Percentiles rank a stretch among this genome's conserved stretches.
These are phyloP conservation scores for Onygenales sp. DNA, from an alignment of 2,329 filamentous ascomycete species.

Conservation along the genomic window DNA sequence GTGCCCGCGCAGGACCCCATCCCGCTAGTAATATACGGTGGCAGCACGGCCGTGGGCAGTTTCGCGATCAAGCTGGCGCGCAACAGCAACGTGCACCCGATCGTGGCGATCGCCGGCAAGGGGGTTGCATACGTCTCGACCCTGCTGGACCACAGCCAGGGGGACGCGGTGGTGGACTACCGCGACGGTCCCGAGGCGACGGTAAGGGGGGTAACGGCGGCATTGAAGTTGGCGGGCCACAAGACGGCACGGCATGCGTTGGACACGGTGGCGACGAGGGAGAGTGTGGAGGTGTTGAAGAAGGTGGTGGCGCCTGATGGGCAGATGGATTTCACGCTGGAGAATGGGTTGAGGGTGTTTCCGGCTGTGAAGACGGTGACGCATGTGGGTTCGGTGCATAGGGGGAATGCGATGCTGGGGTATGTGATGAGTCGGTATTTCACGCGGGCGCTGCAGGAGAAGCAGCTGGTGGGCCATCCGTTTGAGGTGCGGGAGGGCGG, in stretches of 20 bases:
- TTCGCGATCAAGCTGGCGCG: constrained; percentile 50
- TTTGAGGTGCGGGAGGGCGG: constrained; percentile 44
- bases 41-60: constrained; percentile 46
- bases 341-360: constrained; percentile 30
- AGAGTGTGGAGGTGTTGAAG: constrained; percentile 37
- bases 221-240: constrained; percentile 27
- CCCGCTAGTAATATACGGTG: constrained; percentile 41
- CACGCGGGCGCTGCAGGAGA: constrained; percentile 37
- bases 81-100: constrained; percentile 49
- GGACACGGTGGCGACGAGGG: constrained; percentile 50
- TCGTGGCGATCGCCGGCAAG: constrained; percentile 51
- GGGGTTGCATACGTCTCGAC: constrained; percentile 42
- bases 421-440: constrained; percentile 38
- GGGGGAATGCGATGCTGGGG: constrained; percentile 34
- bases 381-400: constrained; percentile 23
- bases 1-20: constrained; percentile 23
- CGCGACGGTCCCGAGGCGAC: constrained; percentile 47
- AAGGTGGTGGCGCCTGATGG: constrained; percentile 34
- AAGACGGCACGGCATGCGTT: constrained; percentile 34
- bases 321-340: constrained; percentile 34
- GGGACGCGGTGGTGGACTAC: constrained; percentile 53
- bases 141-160: constrained; percentile 44
- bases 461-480: constrained; percentile 43
- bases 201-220: constrained; percentile 34
- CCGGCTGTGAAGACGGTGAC: constrained; percentile 21